Percentiles rank a stretch among this genome's conserved stretches.
Evolutionary conservation across 495 filamentous ascomycete species (phyloP).

Genomic region (Entonaema liquescens): DNA sequence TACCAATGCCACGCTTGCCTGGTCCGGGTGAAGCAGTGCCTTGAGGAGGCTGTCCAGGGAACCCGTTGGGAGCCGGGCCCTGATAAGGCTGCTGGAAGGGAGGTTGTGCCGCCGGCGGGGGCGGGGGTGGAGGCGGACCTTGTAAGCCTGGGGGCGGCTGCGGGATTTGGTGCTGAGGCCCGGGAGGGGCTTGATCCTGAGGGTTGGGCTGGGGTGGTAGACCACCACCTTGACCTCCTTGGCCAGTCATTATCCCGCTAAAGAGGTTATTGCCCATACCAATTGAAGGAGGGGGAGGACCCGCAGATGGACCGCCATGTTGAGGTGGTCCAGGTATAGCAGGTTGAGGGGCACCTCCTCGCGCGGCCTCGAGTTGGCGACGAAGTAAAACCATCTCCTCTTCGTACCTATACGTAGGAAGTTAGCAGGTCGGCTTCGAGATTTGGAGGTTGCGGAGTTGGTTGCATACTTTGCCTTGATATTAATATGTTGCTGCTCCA

Average conservation of each 20-base stretch:
- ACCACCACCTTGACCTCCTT: conserved; percentile 81
- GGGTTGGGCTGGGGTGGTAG: conserved; percentile 85
- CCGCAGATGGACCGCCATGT: conserved; percentile 80
- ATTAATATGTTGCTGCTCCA: conserved; percentile 85
- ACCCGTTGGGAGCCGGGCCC: conserved; percentile 59
- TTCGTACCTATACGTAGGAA: conserved; percentile 74
- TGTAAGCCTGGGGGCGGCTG: conserved; percentile 72
- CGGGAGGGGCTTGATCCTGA: conserved; percentile 59
- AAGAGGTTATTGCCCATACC: conserved; percentile 95
- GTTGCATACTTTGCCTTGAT: conserved; percentile 86
- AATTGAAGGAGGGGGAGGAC: conserved; percentile 79
- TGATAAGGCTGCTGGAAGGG: conserved; percentile 62
- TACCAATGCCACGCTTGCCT: conserved; percentile 64
- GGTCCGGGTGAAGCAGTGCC: conserved; percentile 88
- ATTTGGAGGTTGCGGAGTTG: neutral
- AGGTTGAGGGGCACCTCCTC: conserved; percentile 73
- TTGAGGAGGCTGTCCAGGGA: conserved; percentile 74
- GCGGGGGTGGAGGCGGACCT: conserved; percentile 67
- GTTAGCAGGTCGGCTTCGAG: conserved; percentile 5
- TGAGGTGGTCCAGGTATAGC: conserved; percentile 71
- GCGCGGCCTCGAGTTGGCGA: conserved; percentile 79
- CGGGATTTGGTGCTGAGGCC: conserved; percentile 66
- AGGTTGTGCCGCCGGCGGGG: conserved; percentile 60
- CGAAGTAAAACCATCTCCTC: conserved; percentile 85
- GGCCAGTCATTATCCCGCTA: conserved; percentile 93